Conservation (phyloP, 805 yeast genomes). For the Cyberlindnera lachancei region DNA sequence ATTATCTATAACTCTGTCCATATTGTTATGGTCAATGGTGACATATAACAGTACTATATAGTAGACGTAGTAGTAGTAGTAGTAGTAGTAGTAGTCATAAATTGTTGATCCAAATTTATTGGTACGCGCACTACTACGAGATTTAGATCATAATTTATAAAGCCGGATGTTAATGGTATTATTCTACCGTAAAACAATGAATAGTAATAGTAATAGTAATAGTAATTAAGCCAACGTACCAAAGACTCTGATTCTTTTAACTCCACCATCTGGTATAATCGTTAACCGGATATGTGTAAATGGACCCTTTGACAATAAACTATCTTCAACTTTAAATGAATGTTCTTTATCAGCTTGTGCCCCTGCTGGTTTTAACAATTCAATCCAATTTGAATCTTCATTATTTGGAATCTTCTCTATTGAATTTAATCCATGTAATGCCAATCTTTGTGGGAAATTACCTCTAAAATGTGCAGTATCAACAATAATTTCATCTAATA, state of each 20-base stretch:
- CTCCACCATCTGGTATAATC: constrained; percentile 96
- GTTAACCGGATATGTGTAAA: constrained; percentile 70
- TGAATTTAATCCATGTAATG: constrained; percentile 51
- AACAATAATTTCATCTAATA: constrained; percentile 52
- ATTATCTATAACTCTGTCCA: constrained; percentile 14
- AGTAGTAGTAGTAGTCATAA: too few species aligned
- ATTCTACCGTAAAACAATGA: too few species aligned
- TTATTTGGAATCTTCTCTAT: constrained; percentile 31
- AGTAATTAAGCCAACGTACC: constrained; percentile 36
- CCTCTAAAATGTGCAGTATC: constrained; percentile 96
- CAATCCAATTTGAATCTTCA: constrained; percentile 49
- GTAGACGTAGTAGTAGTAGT: too few species aligned
- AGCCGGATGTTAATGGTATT: too few species aligned
- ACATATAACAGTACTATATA: too few species aligned
- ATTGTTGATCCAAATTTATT: too few species aligned
- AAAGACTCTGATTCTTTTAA: constrained; percentile 78
- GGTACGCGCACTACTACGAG: too few species aligned
- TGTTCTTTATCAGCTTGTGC: constrained; percentile 87
- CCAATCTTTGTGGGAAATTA: constrained; percentile 79
- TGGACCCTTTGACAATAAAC: constrained; percentile 23
- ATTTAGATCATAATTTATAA: too few species aligned
- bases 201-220: too few species aligned
- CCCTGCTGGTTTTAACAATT: constrained; percentile 57
- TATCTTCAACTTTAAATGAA: constrained; percentile 33
- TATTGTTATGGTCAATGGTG: too few species aligned